A percentile compares a stretch with the other conserved stretches of the same genome.
Evolutionary conservation across 768 basidiomycete species (phyloP).

Genomic region (Tylopilus sp.): DNA sequence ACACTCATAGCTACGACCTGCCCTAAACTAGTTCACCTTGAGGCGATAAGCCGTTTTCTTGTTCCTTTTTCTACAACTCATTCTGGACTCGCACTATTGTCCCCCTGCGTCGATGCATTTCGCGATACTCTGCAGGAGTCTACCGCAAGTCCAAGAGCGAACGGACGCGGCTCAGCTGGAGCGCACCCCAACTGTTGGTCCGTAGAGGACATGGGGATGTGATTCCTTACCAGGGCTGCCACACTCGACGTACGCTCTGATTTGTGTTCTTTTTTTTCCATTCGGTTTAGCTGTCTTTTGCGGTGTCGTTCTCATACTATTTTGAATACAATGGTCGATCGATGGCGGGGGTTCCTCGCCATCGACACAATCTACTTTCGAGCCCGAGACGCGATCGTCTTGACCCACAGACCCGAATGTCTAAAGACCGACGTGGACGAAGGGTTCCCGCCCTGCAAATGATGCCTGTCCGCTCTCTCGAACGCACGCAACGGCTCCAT

Average conservation of each 20-base stretch:
- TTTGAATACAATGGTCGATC: not conserved
- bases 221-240: constrained; percentile 36
- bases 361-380: too few species aligned
- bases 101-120: constrained; percentile 26
- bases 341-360: not conserved
- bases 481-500: too few species aligned
- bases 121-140: constrained; percentile 28
- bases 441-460: too few species aligned
- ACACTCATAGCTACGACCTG: constrained; percentile 13
- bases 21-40: constrained; percentile 14
- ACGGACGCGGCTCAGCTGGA: constrained; percentile 23
- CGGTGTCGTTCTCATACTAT: not conserved
- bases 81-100: constrained; percentile 38
- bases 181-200: constrained; percentile 19
- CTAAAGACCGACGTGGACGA: too few species aligned
- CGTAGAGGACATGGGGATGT: constrained; percentile 12
- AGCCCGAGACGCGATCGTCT: too few species aligned
- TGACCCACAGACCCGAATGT: not conserved
- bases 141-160: constrained; percentile 35
- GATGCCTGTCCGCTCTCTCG: too few species aligned
- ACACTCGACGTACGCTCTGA: constrained; percentile 7
- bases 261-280: not conserved
- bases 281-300: not conserved
- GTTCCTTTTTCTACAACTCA: constrained; percentile 21
- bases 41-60: too few species aligned